Evolutionary conservation across 176 grass and related monocot species (phyloP).

Genomic region (Aegilops umbellulata): DNA sequence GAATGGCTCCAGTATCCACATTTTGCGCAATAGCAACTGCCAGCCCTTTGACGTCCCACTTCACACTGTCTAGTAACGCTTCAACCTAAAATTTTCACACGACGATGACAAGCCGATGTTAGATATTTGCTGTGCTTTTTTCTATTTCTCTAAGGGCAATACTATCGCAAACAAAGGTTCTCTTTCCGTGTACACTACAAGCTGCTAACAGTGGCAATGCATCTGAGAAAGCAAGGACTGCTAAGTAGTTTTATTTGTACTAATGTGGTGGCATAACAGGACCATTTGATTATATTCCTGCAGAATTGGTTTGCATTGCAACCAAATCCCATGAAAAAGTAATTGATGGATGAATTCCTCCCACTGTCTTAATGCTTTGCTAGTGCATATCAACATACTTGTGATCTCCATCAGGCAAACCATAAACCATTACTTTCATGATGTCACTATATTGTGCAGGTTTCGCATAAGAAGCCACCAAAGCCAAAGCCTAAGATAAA

Average conservation of each 20-base stretch:
- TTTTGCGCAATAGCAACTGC: constrained; percentile 94
- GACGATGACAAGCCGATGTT: not conserved
- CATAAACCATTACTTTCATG: not conserved
- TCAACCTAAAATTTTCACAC: constrained; percentile 44
- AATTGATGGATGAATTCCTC: not conserved
- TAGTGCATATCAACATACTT: not conserved
- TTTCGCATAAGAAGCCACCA: not conserved
- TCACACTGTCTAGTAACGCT: constrained; percentile 62
- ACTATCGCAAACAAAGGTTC: not conserved
- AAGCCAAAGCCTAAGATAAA: not conserved
- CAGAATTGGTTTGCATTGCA: not conserved
- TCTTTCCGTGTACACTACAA: not conserved
- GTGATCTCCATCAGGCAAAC: not conserved
- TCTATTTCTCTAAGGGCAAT: not conserved
- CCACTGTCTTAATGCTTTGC: not conserved
- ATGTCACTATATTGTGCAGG: not conserved
- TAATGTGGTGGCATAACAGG: not conserved
- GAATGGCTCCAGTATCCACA: constrained; percentile 84
- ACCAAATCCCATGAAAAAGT: not conserved
- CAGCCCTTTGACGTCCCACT: constrained; percentile 87
- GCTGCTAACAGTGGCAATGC: not conserved
- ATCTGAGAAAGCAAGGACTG: not conserved
- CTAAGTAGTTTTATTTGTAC: not conserved
- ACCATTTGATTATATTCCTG: not conserved
- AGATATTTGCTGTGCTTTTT: not conserved